Percentiles rank a stretch among this genome's conserved stretches.
These are phyloP conservation scores for Raphanus sativus DNA, from an alignment of 345 rosid species.

Conservation along the genomic window DNA sequence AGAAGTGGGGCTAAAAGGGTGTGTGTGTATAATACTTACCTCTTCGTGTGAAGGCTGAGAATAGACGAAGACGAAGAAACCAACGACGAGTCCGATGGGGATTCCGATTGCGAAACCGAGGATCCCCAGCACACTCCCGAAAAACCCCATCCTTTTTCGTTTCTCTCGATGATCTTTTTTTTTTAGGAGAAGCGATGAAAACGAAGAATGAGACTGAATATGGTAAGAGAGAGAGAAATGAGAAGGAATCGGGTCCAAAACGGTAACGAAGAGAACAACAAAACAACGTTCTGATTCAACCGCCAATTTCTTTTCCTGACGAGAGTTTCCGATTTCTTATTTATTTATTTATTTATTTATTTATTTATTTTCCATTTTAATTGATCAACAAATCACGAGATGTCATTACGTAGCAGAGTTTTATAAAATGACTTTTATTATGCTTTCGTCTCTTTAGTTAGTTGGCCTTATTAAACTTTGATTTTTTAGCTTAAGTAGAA, in stretches of 20 bases:
- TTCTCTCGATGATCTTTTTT: neutral
- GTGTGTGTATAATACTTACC: constrained; percentile 46
- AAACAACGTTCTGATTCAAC: constrained; percentile 32
- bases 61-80: constrained; percentile 65
- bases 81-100: constrained; percentile 65
- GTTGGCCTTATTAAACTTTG: constrained; percentile 28
- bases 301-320: constrained; percentile 30
- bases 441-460: too few species aligned
- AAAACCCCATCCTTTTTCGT: constrained; percentile 46
- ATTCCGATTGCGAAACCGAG: constrained; percentile 73
- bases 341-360: neutral
- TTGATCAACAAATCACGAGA: constrained; percentile 30
- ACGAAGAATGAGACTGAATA: neutral
- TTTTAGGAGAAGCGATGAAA: neutral
- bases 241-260: constrained; percentile 24
- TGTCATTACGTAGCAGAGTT: too few species aligned
- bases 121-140: constrained; percentile 53
- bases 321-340: constrained; percentile 5
- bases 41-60: constrained; percentile 53
- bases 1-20: neutral
- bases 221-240: neutral
- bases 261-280: constrained; percentile 30
- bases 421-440: too few species aligned
- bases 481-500: neutral
- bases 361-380: neutral